phyloP scores from a whole-genome alignment of 768 basidiomycete genomes.

The Kwoniella europaea region DNA sequence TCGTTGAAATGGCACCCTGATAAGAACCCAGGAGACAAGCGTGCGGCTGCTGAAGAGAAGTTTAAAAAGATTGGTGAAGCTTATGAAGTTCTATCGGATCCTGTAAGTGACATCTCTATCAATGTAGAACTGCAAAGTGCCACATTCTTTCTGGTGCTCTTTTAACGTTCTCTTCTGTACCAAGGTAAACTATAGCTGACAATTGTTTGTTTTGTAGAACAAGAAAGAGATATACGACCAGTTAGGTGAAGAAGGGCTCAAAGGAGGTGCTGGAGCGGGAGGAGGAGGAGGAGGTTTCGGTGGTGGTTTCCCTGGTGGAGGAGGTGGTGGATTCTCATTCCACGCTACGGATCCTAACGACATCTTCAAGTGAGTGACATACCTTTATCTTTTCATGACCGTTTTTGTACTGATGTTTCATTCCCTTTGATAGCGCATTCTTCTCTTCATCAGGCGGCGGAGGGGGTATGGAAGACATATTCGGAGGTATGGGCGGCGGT shows the following conservation, averaged over 20 bases:
- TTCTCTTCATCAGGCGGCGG: conserved; percentile 52
- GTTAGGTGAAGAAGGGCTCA: conserved; percentile 92
- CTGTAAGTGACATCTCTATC: conserved; percentile 39
- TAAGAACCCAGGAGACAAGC: conserved; percentile 63
- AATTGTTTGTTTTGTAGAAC: conserved; percentile 36
- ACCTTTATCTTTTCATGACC: no score
- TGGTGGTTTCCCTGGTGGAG: conserved; percentile 50
- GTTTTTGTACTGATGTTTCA: conserved; percentile 19
- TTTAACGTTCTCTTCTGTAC: no score
- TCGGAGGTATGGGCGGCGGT: conserved; percentile 50
- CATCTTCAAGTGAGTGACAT: conserved; percentile 77
- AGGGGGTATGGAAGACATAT: conserved; percentile 62
- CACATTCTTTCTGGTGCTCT: background rate
- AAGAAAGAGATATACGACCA: conserved; percentile 73
- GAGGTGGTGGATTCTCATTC: conserved; percentile 64
- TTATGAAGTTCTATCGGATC: conserved; percentile 89
- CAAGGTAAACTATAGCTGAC: conserved; percentile 11
- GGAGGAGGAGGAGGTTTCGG: conserved; percentile 60
- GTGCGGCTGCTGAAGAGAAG: conserved; percentile 81
- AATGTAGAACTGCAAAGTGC: background rate
- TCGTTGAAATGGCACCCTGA: conserved; percentile 90
- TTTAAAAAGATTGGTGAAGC: conserved; percentile 98
- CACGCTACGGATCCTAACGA: conserved; percentile 79
- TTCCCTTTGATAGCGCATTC: conserved; percentile 33
- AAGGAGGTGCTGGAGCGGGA: conserved; percentile 64